These are phyloP conservation scores for Botrytis medusae DNA, from an alignment of 2,329 filamentous ascomycete species.

Conservation along the genomic window DNA sequence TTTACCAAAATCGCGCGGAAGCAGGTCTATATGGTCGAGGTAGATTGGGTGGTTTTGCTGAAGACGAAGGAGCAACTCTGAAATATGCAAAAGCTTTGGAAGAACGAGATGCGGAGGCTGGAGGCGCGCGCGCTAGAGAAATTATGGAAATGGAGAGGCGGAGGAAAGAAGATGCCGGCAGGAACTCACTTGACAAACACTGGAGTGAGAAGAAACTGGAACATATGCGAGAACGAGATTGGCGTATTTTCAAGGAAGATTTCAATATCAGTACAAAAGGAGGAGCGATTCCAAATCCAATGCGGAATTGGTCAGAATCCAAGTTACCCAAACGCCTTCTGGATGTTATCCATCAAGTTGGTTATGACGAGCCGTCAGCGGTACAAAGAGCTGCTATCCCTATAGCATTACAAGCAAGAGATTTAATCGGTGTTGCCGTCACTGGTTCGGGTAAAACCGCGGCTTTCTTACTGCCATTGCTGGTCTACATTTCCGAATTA, in stretches of 20 bases:
- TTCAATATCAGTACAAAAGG: constrained; percentile 96
- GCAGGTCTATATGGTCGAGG: constrained; percentile 70
- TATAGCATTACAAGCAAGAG: constrained; percentile 86
- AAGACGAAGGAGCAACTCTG: constrained; percentile 55
- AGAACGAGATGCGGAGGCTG: constrained; percentile 73
- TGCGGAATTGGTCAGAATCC: constrained; percentile 92
- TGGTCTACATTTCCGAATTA: constrained; percentile 92
- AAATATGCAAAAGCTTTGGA: constrained; percentile 69
- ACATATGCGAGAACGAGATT: constrained; percentile 96
- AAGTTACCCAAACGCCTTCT: constrained; percentile 73
- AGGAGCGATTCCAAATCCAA: constrained; percentile 87
- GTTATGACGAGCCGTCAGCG: constrained; percentile 87
- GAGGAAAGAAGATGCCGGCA: constrained; percentile 69
- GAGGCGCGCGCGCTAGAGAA: constrained; percentile 71
- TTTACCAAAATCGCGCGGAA: constrained; percentile 69
- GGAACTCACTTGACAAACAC: constrained; percentile 81
- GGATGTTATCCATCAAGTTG: constrained; percentile 78
- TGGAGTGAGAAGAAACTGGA: constrained; percentile 92
- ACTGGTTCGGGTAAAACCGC: constrained; percentile 99
- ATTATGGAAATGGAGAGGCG: constrained; percentile 83
- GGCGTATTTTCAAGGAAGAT: constrained; percentile 99
- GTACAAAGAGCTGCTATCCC: constrained; percentile 95
- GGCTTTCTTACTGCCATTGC: constrained; percentile 84
- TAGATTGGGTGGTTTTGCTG: constrained; percentile 63
- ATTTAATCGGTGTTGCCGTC: constrained; percentile 96